Base-by-base conservation (phyloP, 2,329 filamentous ascomycete species). In the Fusarium tanahbumbuense region DNA sequence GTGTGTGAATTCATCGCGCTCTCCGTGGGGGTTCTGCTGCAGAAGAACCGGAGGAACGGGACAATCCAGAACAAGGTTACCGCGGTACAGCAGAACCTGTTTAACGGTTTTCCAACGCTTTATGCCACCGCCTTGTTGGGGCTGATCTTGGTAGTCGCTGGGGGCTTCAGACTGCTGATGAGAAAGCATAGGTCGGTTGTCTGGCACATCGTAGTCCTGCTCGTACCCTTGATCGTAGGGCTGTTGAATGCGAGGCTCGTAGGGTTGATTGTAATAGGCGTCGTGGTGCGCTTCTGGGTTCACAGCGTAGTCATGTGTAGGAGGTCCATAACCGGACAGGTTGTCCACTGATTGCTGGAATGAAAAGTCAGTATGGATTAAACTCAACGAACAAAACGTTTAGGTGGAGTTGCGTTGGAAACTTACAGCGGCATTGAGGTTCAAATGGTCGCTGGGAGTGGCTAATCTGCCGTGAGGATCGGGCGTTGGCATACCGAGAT, bases 81-180 rank as follows among this genome's bases (percentile, higher is more conserved):
- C 96, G 72, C 97, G 92, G 85, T 97, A 99, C 56, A 99, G 83
- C 75, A 97, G 91, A n/a, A 99, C 95, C 83, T 98, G 93, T 82
- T 98, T 99, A 50, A 99, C 95, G 0, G 96, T 99, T 85, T 98
- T 99, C 93, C 93, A 98, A 78, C 96, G 88, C 79, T 93, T 91
- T 72, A 98, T 89, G 18, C 77, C 78, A 22, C 70, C 71, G 2
- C 83, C 87, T 59, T 68, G 78, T 66, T 76, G 80, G 25, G 77
- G 80, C 20, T 83, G 79, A 57, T 87, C 86, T 49, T 78, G 77
- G 72, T 85, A 87, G 2, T 85, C 83, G 60, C 77, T 81, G 64
- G 72, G 71, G 11, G 56, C 75, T 34, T 85, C 82, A 13, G 83
- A 82, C 37, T 87, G 85, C 48, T 88, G 88, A 52, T 88, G 86